Percentiles rank a stretch among this genome's conserved stretches.
These are phyloP conservation scores for Termitomyces sp. DNA, from an alignment of 768 basidiomycete genomes.

Conservation along the genomic window DNA sequence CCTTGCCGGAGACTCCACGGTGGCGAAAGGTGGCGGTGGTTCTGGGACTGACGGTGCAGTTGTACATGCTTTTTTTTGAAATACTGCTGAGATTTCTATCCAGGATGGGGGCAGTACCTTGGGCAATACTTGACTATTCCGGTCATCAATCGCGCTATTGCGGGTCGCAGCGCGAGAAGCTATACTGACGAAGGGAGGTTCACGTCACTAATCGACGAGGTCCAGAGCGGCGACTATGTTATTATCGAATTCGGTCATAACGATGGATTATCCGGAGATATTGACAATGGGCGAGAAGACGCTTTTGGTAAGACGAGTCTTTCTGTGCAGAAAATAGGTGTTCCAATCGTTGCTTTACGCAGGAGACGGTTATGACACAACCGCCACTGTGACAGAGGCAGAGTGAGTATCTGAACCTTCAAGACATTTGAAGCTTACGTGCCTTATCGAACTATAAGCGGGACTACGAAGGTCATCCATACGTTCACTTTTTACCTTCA, in stretches of 20 bases:
- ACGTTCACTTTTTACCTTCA: constrained; percentile 42
- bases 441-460: constrained; percentile 19
- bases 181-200: constrained; percentile 45
- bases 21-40: constrained; percentile 35
- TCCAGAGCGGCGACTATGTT: constrained; percentile 34
- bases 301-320: constrained; percentile 24
- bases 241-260: constrained; percentile 47
- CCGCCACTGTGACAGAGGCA: background rate
- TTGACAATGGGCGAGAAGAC: constrained; percentile 36
- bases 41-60: constrained; percentile 28
- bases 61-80: background rate
- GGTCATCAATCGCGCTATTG: constrained; percentile 41
- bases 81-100: background rate
- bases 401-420: background rate
- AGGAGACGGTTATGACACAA: constrained; percentile 1
- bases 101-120: constrained; percentile 43
- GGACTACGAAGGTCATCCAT: constrained; percentile 32
- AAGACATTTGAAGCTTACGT: background rate
- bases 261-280: constrained; percentile 27
- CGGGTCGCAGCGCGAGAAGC: constrained; percentile 39
- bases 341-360: background rate
- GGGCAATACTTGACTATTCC: constrained; percentile 35
- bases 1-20: constrained; percentile 39
- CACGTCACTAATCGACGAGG: constrained; percentile 33
- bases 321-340: background rate